Evolutionary conservation across 306 rosid genomes (phyloP), one percentile per base, ranked within the genome.

Genomic region (Rubus idaeus): DNA sequence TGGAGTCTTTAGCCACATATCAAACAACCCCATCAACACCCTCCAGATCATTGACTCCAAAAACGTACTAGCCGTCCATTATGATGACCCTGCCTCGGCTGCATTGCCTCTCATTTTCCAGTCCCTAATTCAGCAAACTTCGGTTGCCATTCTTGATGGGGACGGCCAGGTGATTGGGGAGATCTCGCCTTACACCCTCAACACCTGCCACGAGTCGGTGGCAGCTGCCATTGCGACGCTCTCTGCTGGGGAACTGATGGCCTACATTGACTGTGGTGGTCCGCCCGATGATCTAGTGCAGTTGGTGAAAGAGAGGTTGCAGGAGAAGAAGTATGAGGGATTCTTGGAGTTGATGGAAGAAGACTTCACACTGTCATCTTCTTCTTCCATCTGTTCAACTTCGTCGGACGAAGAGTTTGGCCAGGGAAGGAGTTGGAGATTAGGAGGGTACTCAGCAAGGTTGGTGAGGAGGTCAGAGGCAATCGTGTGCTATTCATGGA

Each of bases 391-490:
- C 26, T 86, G 83, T 45, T 91, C 94, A 2, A 74, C 81, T 41
- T 94, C 96, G 0, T 95, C 98, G 0, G 98, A 92, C 5, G 98
- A 95, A 6, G 98, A 95, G 65, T 56, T 78, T n/a, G 73, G 84
- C 66, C 71, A 62, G 6, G 87, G 81, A 45, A 89, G 81, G 91
- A 83, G 80, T 44, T 84, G 91, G 63, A 88, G 82, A 71, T 20
- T 69, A 4, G 89, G 87, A 10, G 85, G 91, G 47, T 79, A 80
- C 70, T 90, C 93, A 0, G 88, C 93, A 0, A 87, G 90, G 84
- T 68, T 78, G 23, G 83, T 70, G 77, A 87, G 96, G 78, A 84
- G 91, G 26, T 83, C 91, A 8, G 99, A 90, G 70, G 94, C 88
- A 5, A 87, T 84, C 9, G 94, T 92, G 41, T 92, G 97, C 76